Evolutionary conservation across 2,329 filamentous ascomycete genomes (phyloP), one percentile per base, ranked within the genome.

Genomic region (Penicillium concentricum): DNA sequence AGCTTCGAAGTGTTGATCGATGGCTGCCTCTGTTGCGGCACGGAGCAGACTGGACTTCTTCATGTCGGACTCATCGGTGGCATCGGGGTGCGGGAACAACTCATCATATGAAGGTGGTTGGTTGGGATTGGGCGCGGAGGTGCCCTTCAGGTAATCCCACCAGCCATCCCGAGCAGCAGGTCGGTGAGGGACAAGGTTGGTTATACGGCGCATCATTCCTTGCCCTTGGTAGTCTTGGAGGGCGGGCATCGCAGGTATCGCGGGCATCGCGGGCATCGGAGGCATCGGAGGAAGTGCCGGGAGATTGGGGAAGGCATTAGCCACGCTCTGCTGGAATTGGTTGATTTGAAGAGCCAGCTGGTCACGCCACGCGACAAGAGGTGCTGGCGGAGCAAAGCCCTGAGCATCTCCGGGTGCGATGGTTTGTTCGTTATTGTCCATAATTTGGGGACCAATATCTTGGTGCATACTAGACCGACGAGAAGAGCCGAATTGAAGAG

Each of bases 51-150:
- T 76, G 10, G 69, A 70, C 54, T 78, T 78, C 56, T 80, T 79
- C 7, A 77, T 65, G 28, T 75, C 75, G 37, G 67, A 70, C 13
- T 61, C 63, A 44, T 78, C 72, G 54, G 64, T 64, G 30, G 63
- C 57, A 32, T 71, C 71, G 24, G 74, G 69, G 39, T 72, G 70
- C 5, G 89, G 90, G 70, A 86, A 94, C 28, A 94, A 84, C 46
- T 92, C 90, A 51, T 92, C 87, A 62, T 94, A 94, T 0, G 90
- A 84, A 10, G 90, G 90, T 9, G 89, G 89, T 32, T 83, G 79
- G 4, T 80, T 77, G 10, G 83, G 74, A 38, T 75, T 76, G 20
- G 74, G 77, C 16, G 76, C 65, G 38, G 74, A 72, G 50, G 76
- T 74, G 9, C 78, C 78, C 32, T 85, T 84, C 43, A 87, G 81